Percentiles rank a stretch among this genome's conserved stretches.
Evolutionary conservation across 176 grass and related monocot species (phyloP).

Genomic region (Zoysia japonica): DNA sequence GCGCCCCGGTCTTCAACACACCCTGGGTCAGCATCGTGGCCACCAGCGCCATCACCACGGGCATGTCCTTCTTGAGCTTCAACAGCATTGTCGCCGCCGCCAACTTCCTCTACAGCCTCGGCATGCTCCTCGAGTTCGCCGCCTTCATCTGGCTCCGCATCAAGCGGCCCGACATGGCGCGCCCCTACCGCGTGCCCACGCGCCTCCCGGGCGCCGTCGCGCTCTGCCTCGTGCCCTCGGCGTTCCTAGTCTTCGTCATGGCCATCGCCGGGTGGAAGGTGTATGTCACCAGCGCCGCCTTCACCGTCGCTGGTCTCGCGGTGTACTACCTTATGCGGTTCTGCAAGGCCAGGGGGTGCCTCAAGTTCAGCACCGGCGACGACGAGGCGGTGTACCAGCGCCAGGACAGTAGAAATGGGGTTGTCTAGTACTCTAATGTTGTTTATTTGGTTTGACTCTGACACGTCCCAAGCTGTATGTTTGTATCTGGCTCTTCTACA

Average conservation of each 20-base stretch:
- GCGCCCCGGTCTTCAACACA: constrained; percentile 58
- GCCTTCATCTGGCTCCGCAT: constrained; percentile 70
- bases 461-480: constrained; percentile 12
- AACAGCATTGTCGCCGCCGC: constrained; percentile 75
- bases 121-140: constrained; percentile 93
- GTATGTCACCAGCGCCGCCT: constrained; percentile 48
- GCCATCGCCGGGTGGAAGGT: constrained; percentile 86
- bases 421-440: constrained; percentile 10
- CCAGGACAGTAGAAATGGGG: constrained; percentile 12
- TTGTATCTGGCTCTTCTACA: no score
- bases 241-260: constrained; percentile 86
- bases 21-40: constrained; percentile 76
- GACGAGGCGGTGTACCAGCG: constrained; percentile 11
- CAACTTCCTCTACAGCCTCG: constrained; percentile 93
- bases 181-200: constrained; percentile 65
- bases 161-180: constrained; percentile 42
- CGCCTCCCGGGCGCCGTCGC: constrained; percentile 34
- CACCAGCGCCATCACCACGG: constrained; percentile 64
- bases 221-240: constrained; percentile 68
- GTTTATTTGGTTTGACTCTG: not conserved
- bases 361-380: constrained; percentile 49
- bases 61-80: constrained; percentile 88
- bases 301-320: constrained; percentile 51
- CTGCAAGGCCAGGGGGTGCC: constrained; percentile 54
- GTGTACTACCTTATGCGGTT: constrained; percentile 62